Conservation (phyloP, 768 basidiomycete species). For the Pulveroboletus sp. region DNA sequence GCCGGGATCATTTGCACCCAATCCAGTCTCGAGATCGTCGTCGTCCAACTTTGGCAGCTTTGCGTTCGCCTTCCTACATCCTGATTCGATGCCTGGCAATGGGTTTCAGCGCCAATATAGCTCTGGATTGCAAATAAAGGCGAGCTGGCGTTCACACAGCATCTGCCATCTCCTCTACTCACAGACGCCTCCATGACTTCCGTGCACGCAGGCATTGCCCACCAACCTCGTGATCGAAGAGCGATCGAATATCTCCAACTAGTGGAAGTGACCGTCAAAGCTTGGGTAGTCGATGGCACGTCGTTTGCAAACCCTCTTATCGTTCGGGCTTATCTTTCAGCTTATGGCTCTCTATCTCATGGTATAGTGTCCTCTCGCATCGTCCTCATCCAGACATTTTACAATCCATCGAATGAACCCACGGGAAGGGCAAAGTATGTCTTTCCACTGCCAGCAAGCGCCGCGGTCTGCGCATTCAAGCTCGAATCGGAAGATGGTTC, state of each 20-base stretch:
- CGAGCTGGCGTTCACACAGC: conserved; percentile 4
- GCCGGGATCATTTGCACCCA: background rate
- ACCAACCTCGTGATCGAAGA: conserved; percentile 23
- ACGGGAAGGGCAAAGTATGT: conserved; percentile 49
- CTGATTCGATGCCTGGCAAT: background rate
- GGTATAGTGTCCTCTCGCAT: conserved; percentile 41
- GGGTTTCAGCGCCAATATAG: conserved; percentile 7
- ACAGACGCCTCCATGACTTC: conserved; percentile 14
- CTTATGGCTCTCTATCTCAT: background rate
- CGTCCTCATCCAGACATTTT: conserved; percentile 37
- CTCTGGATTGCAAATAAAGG: conserved; percentile 9
- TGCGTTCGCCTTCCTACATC: conserved; percentile 5
- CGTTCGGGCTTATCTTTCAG: background rate
- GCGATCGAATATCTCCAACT: conserved; percentile 34
- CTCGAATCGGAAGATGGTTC: conserved; percentile 43
- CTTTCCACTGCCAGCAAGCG: conserved; percentile 54
- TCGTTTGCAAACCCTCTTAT: background rate
- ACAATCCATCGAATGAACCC: conserved; percentile 32
- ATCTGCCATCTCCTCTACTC: background rate
- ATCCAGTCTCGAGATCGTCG: background rate
- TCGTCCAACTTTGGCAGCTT: background rate
- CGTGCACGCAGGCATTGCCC: conserved; percentile 26
- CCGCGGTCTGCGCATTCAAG: conserved; percentile 52
- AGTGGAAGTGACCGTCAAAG: conserved; percentile 38
- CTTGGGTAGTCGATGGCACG: conserved; percentile 42